These are phyloP conservation scores for Boechera retrofracta DNA, from an alignment of 345 rosid species.

Conservation along the genomic window DNA sequence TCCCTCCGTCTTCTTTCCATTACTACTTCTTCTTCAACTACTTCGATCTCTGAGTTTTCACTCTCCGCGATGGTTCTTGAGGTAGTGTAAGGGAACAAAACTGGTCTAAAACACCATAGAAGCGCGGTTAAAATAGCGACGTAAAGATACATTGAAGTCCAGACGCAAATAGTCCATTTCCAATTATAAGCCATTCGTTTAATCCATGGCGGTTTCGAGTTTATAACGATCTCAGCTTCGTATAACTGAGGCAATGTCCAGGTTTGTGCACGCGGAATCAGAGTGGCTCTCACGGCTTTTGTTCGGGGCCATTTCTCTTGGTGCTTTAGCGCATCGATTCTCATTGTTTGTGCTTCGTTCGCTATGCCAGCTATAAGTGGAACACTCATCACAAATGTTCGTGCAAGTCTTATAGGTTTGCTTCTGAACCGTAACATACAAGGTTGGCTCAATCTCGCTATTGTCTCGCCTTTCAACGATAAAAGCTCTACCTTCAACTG, in stretches of 20 bases:
- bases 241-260: constrained; percentile 62
- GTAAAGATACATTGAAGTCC: constrained; percentile 65
- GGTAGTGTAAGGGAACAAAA: constrained; percentile 48
- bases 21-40: constrained; percentile 22
- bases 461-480: constrained; percentile 53
- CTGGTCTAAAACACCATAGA: constrained; percentile 51
- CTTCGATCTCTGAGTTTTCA: constrained; percentile 15
- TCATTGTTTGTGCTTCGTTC: constrained; percentile 67
- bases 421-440: constrained; percentile 75
- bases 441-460: constrained; percentile 69
- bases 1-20: constrained; percentile 50
- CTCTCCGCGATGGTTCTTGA: neutral
- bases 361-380: constrained; percentile 69
- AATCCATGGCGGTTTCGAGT: constrained; percentile 67
- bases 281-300: constrained; percentile 54
- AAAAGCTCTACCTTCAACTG: constrained; percentile 75
- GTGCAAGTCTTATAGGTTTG: constrained; percentile 59
- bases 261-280: constrained; percentile 76
- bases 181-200: constrained; percentile 68
- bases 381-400: constrained; percentile 60
- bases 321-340: constrained; percentile 51
- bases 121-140: constrained; percentile 45
- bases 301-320: constrained; percentile 69
- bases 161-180: constrained; percentile 79
- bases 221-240: constrained; percentile 61